A percentile compares a stretch with the other conserved stretches of the same genome.
Evolutionary conservation across 169 alveolate genomes (phyloP).

Genomic region (Cyclospora cayetanensis): DNA sequence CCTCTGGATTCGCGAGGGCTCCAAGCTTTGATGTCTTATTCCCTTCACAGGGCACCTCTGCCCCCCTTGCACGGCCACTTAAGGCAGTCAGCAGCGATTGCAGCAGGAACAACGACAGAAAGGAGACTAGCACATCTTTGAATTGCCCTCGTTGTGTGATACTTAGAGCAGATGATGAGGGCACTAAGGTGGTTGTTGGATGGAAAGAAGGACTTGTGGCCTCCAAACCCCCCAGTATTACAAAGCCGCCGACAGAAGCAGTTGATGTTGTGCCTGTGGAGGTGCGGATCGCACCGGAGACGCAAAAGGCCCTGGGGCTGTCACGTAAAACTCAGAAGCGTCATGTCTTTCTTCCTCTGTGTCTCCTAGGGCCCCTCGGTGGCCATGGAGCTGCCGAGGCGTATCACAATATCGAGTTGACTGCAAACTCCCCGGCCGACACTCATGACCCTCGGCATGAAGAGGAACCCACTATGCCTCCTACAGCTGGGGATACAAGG

Average conservation of each 20-base stretch:
- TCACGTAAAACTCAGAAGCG: slow-evolving; percentile 35
- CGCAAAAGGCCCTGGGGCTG: slow-evolving; percentile 30
- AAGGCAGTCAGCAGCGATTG: background rate
- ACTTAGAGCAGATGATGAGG: background rate
- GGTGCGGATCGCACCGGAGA: slow-evolving; percentile 42
- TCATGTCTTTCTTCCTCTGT: slow-evolving; percentile 36
- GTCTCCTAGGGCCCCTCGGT: slow-evolving; percentile 3
- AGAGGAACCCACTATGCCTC: background rate
- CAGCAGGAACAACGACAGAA: background rate
- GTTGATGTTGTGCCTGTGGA: slow-evolving; percentile 49
- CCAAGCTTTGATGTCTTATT: background rate
- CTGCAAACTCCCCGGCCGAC: background rate
- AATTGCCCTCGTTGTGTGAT: slow-evolving; percentile 33
- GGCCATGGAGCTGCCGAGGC: background rate
- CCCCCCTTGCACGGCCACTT: background rate
- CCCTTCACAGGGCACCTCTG: background rate
- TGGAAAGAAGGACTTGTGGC: background rate
- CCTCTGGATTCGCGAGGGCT: background rate
- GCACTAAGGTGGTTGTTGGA: background rate
- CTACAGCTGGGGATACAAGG: background rate
- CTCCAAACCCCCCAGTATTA: background rate
- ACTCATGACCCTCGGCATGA: background rate
- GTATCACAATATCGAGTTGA: background rate
- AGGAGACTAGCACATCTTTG: background rate
- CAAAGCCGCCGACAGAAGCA: background rate